Conservation (phyloP, 2,329 filamentous ascomycete species). For the Paraphoma chrysanthemicola region DNA sequence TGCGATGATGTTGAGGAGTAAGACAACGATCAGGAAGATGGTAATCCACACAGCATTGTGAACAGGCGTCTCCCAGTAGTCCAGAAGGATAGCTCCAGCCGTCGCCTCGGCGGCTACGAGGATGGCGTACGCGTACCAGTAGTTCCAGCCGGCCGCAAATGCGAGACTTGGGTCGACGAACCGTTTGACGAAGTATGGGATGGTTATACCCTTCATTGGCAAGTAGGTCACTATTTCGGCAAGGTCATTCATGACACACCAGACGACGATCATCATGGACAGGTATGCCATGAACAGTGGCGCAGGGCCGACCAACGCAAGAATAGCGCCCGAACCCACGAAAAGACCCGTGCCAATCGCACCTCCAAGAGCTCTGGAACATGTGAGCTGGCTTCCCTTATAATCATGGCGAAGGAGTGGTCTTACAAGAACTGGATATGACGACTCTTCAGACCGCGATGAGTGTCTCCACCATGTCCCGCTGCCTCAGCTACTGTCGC, state of each 20-base stretch:
- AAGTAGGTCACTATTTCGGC: constrained; percentile 51
- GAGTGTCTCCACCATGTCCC: constrained; percentile 41
- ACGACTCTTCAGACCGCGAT: constrained; percentile 46
- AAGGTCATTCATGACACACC: constrained; percentile 50
- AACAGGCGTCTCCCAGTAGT: constrained; percentile 45
- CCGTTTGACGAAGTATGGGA: constrained; percentile 47
- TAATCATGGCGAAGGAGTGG: too few relatives aligned
- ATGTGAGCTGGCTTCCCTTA: too few relatives aligned
- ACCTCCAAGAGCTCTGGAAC: constrained; percentile 63
- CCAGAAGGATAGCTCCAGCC: constrained; percentile 40
- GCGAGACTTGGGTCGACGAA: constrained; percentile 57
- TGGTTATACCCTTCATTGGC: constrained; percentile 48
- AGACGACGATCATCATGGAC: constrained; percentile 48
- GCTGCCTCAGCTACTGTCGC: constrained; percentile 36
- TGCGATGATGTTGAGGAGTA: constrained; percentile 45
- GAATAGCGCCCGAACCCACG: constrained; percentile 44
- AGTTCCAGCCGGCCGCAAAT: constrained; percentile 42
- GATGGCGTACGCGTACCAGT: constrained; percentile 46
- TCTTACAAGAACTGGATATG: constrained; percentile 47
- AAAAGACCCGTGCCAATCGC: constrained; percentile 56
- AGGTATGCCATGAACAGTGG: constrained; percentile 48
- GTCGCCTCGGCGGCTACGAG: constrained; percentile 45
- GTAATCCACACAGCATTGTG: constrained; percentile 45
- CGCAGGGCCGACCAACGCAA: constrained; percentile 41
- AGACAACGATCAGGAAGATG: constrained; percentile 43